Conservation (phyloP, 2,329 filamentous ascomycete species). For the Colletotrichum sp. region DNA sequence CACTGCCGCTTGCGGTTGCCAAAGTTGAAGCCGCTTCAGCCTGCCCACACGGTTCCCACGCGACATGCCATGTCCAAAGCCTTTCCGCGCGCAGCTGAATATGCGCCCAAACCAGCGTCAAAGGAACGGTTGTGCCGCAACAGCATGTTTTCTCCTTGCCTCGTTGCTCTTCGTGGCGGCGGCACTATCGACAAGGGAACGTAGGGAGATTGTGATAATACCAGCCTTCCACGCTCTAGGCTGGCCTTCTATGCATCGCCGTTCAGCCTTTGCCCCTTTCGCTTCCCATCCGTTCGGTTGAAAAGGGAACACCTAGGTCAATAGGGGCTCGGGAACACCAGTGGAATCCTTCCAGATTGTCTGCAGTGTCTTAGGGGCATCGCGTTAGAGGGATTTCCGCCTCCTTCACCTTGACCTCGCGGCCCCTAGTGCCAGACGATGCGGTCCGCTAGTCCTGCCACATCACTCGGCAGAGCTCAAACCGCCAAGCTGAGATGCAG, state of each 20-base stretch:
- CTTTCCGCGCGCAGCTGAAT: neutral
- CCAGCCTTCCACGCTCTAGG: neutral
- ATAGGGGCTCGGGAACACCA: neutral
- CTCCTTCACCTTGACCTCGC: neutral
- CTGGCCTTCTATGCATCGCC: conserved; percentile 15
- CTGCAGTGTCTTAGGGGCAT: neutral
- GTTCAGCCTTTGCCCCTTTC: conserved; percentile 3
- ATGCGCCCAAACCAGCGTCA: neutral
- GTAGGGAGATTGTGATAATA: neutral
- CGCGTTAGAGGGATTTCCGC: neutral
- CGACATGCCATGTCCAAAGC: conserved; percentile 6
- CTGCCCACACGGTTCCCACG: conserved; percentile 18
- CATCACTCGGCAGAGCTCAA: conserved; percentile 8
- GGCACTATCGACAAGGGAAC: conserved; percentile 1
- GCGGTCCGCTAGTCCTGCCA: neutral
- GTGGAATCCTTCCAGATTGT: conserved; percentile 1
- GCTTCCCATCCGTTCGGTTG: neutral
- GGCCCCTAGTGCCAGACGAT: neutral
- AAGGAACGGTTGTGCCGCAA: neutral
- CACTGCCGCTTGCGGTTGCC: conserved; percentile 4
- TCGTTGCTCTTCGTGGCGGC: neutral
- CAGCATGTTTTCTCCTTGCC: conserved; percentile 2
- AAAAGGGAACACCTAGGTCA: neutral
- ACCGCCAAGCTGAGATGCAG: conserved; percentile 14
- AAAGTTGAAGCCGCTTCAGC: neutral